Evolutionary conservation across 1,284 basidiomycete genomes (phyloP).

Genomic region (Grifola frondosa): DNA sequence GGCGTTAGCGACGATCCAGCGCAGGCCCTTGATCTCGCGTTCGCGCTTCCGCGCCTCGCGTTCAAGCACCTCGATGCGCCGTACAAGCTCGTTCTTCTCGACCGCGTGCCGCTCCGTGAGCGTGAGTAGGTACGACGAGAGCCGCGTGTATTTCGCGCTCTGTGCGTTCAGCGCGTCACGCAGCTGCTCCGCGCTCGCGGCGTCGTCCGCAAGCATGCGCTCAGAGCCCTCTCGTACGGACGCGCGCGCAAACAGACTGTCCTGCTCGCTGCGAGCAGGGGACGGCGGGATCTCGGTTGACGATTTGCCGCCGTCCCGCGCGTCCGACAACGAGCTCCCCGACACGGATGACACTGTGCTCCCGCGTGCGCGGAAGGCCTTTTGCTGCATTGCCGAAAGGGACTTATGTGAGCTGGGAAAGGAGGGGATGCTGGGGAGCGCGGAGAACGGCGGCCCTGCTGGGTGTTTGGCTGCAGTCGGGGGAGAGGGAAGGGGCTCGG

Average conservation of each 20-base stretch:
- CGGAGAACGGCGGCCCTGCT: constrained; percentile 6
- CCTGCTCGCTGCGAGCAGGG: constrained; percentile 8
- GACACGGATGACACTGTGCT: constrained; percentile 7
- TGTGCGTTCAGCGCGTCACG: constrained; percentile 34
- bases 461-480: constrained; percentile 12
- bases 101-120: constrained; percentile 42
- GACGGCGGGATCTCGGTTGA: constrained; percentile 9
- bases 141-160: constrained; percentile 34
- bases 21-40: constrained; percentile 47
- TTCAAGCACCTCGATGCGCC: constrained; percentile 43
- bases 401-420: constrained; percentile 8
- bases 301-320: no score
- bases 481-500: constrained; percentile 23
- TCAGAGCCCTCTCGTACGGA: constrained; percentile 11
- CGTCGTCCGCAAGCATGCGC: constrained; percentile 12
- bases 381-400: constrained; percentile 8
- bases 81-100: constrained; percentile 41
- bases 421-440: constrained; percentile 13
- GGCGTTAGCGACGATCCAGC: constrained; percentile 46
- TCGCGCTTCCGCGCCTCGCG: constrained; percentile 41
- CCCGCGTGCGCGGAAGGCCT: constrained; percentile 8
- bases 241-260: not conserved
- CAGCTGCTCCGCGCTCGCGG: constrained; percentile 27
- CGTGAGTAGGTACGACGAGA: constrained; percentile 39
- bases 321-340: not conserved